These are phyloP conservation scores for Trichoderma afroharzianum DNA, from an alignment of 2,329 filamentous ascomycete species.

Conservation along the genomic window DNA sequence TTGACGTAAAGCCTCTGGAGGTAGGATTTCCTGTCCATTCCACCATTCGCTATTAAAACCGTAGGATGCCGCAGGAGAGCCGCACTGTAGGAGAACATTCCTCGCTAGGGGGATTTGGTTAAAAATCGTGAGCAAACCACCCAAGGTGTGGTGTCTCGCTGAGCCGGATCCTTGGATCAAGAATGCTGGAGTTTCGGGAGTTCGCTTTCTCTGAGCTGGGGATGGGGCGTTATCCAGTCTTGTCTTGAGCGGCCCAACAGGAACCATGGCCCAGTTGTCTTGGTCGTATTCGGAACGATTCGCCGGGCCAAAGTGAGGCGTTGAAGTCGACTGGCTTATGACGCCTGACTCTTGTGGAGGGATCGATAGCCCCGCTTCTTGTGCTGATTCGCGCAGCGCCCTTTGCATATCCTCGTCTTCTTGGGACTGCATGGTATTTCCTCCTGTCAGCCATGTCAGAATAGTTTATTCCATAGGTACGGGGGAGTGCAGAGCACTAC, in stretches of 20 bases:
- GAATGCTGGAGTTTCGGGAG: conserved; percentile 46
- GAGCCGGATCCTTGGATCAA: conserved; percentile 38
- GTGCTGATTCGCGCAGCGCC: conserved; percentile 54
- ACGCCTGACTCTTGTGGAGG: conserved; percentile 50
- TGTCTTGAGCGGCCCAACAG: conserved; percentile 30
- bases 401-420: conserved; percentile 55
- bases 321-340: conserved; percentile 35
- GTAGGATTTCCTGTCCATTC: conserved; percentile 52
- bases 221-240: conserved; percentile 22
- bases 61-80: conserved; percentile 43
- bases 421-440: conserved; percentile 36
- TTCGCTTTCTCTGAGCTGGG: conserved; percentile 44
- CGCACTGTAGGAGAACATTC: conserved; percentile 50
- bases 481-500: conserved; percentile 30
- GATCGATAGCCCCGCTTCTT: conserved; percentile 45
- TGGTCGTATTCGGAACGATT: conserved; percentile 53
- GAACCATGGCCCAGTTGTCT: conserved; percentile 58
- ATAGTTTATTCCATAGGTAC: conserved; percentile 7
- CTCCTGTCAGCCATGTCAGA: conserved; percentile 33
- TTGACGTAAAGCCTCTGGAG: conserved; percentile 35
- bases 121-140: conserved; percentile 54
- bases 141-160: conserved; percentile 42
- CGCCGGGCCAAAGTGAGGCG: conserved; percentile 57
- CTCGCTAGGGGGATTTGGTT: conserved; percentile 57
- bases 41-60: conserved; percentile 59